A percentile compares a stretch with the other conserved stretches of the same genome.
Evolutionary conservation across 2,329 filamentous ascomycete species (phyloP).

Genomic region (Ophiostoma tasmaniense): DNA sequence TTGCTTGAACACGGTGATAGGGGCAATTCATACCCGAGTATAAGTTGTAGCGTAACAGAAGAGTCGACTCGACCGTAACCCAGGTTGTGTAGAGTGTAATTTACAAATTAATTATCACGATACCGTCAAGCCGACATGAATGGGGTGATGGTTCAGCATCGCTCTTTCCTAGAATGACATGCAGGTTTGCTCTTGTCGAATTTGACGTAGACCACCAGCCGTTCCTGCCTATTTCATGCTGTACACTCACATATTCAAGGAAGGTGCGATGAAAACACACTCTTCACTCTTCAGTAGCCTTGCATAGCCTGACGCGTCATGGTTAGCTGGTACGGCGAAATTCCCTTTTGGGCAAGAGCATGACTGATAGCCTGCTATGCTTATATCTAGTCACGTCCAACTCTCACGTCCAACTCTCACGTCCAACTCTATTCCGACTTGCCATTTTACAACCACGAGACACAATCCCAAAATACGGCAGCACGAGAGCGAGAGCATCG

Average conservation of each 20-base stretch:
- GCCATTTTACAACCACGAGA: neutral
- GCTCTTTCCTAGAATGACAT: neutral
- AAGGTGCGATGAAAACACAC: neutral
- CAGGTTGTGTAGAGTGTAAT: neutral
- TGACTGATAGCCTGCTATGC: neutral
- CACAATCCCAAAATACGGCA: neutral
- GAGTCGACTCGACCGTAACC: neutral
- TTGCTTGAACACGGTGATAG: neutral
- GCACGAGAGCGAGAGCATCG: neutral
- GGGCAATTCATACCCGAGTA: neutral
- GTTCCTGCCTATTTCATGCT: neutral
- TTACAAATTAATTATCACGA: neutral
- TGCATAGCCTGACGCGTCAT: neutral
- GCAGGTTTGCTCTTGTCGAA: neutral
- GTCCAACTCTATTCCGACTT: neutral
- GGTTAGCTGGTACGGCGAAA: neutral
- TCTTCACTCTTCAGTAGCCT: too few species aligned
- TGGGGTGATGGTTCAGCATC: neutral
- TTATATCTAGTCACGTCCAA: neutral
- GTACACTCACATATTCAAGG: neutral
- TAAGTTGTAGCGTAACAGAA: neutral
- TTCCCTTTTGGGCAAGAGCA: neutral
- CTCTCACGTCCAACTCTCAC: too few species aligned
- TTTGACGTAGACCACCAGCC: neutral
- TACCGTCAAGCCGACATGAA: neutral